A percentile compares a stretch with the other conserved stretches of the same genome.
phyloP scores from a whole-genome alignment of 306 rosid genomes.

The Prunus padus region DNA sequence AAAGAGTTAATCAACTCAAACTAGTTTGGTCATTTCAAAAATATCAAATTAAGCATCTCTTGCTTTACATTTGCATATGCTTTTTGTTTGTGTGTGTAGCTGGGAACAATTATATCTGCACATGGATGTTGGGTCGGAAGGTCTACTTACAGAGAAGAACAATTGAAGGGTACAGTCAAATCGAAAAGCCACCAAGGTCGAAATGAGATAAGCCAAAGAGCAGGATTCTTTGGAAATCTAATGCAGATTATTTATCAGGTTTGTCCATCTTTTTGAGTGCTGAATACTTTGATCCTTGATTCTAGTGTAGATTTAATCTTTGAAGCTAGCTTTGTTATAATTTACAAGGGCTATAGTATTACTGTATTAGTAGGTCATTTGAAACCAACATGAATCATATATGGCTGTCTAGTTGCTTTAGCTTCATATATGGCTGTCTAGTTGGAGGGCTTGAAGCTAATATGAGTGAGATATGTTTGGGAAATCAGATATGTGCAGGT shows the following conservation, averaged over 20 bases:
- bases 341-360: no score
- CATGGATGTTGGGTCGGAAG: constrained; percentile 53
- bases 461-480: neutral
- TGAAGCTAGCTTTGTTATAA: no score
- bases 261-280: neutral
- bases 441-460: constrained; percentile 3
- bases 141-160: constrained; percentile 19
- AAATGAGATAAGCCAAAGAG: constrained; percentile 39
- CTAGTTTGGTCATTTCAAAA: neutral
- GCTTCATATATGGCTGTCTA: neutral
- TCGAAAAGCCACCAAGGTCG: constrained; percentile 27
- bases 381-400: neutral
- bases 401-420: neutral
- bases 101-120: constrained; percentile 57
- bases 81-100: constrained; percentile 29
- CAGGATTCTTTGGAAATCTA: constrained; percentile 59
- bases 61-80: neutral
- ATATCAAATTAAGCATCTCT: neutral
- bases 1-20: neutral
- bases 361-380: no score
- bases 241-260: constrained; percentile 60
- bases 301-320: no score
- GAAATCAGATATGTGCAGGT: constrained; percentile 57
- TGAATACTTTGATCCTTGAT: neutral
- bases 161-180: constrained; percentile 34